Conservation (phyloP, 1,139 yeast species). For the Scheffersomyces cryptocercus region DNA sequence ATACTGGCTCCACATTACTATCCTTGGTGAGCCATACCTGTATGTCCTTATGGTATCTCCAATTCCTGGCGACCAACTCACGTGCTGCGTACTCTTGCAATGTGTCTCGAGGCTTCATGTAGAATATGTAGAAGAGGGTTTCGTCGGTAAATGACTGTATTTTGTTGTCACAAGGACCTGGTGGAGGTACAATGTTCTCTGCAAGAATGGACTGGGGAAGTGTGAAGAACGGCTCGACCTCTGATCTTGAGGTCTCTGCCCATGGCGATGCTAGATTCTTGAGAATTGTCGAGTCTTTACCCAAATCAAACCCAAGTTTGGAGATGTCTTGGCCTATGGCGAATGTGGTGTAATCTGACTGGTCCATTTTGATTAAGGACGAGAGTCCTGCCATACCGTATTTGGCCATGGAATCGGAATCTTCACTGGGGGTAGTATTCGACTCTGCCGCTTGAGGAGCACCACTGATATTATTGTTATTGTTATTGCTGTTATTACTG, state of each 20-base stretch:
- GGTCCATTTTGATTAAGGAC: slow-evolving; percentile 68
- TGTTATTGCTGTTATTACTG: no score
- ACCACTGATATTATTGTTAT: no score
- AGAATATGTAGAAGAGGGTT: slow-evolving; percentile 89
- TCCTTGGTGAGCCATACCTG: slow-evolving; percentile 98
- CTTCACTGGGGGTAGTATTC: slow-evolving; percentile 4
- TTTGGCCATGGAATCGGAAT: slow-evolving; percentile 43
- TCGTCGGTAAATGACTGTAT: slow-evolving; percentile 84
- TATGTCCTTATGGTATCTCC: slow-evolving; percentile 96
- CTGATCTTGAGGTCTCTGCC: slow-evolving; percentile 87
- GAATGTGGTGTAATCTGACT: slow-evolving; percentile 62
- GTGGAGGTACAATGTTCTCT: slow-evolving; percentile 32
- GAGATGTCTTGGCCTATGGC: slow-evolving; percentile 85
- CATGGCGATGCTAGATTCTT: slow-evolving; percentile 88
- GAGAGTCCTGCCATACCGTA: slow-evolving; percentile 78
- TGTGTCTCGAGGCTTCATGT: slow-evolving; percentile 90
- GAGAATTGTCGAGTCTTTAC: slow-evolving; percentile 51
- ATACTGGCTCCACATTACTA: slow-evolving; percentile 84
- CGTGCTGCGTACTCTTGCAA: slow-evolving; percentile 93
- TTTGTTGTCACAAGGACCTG: slow-evolving; percentile 59
- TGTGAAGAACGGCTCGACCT: slow-evolving; percentile 80
- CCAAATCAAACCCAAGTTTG: slow-evolving; percentile 69
- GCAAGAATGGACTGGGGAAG: slow-evolving; percentile 61
- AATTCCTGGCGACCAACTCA: slow-evolving; percentile 84
- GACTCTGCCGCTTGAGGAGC: background rate